Evolutionary conservation across 805 yeast genomes (phyloP).

Genomic region (Ogataea neopini): DNA sequence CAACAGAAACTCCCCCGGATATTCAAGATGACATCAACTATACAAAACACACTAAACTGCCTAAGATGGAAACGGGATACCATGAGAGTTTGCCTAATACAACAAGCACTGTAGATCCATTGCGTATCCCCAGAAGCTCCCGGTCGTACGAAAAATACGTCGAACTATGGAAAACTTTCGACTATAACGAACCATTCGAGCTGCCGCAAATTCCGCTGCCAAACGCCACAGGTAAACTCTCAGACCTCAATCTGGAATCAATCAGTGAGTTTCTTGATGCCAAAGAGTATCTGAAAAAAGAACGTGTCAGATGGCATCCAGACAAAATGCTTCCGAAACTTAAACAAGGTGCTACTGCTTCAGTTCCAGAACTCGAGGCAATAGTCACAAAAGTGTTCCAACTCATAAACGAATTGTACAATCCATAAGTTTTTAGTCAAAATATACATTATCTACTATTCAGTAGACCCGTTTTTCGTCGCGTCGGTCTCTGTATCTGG

Average conservation of each 20-base stretch:
- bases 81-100: slow-evolving; percentile 6
- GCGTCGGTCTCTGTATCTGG: slow-evolving; percentile 3
- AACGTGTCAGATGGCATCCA: slow-evolving; percentile 71
- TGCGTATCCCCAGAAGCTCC: no score
- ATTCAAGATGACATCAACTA: slow-evolving; percentile 9
- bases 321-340: slow-evolving; percentile 49
- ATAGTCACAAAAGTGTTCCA: slow-evolving; percentile 45
- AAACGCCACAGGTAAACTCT: slow-evolving; percentile 10
- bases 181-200: slow-evolving; percentile 1
- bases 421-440: neutral
- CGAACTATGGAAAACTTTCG: slow-evolving; percentile 10
- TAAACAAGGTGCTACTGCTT: slow-evolving; percentile 3
- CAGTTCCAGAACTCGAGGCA: slow-evolving; percentile 6
- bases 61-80: slow-evolving; percentile 15
- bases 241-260: slow-evolving; percentile 16
- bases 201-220: slow-evolving; percentile 24
- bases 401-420: slow-evolving; percentile 35
- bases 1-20: slow-evolving; percentile 25
- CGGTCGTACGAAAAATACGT: slow-evolving; percentile 27
- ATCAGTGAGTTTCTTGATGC: slow-evolving; percentile 21
- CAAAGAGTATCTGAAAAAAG: slow-evolving; percentile 39
- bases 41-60: slow-evolving; percentile 16
- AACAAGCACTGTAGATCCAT: neutral
- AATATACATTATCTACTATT: neutral
- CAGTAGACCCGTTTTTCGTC: neutral